Evolutionary conservation across 805 yeast species (phyloP), one percentile per base, ranked within the genome.

Genomic region (Candida coquimbonensis): DNA sequence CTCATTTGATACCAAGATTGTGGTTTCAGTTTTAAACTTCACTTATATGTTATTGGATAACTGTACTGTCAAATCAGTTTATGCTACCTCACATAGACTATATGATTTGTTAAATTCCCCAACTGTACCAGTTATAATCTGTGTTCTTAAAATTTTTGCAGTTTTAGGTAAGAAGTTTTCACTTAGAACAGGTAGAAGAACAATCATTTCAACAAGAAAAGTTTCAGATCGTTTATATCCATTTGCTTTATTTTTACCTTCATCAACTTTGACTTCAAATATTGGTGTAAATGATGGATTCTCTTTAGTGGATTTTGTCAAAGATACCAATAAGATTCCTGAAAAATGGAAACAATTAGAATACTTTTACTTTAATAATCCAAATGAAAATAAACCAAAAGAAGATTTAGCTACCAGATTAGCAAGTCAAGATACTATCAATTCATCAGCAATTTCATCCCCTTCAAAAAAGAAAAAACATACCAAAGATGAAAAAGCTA

Each of bases 61-160:
- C 54, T 83, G 93, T 44, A 70, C 80, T 27, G 81, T 82, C 54
- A 72, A 87, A 49, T 74, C 75, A 42, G 70, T 86, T 24, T 89
- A 86, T 60, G 68, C 80, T n/a, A 80, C 88, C 19, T 65, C 77
- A 17, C 83, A 81, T 42, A 69, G 81, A 34, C 70, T 89, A 45
- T 77, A 72, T 48, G 67, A 69, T 38, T 64, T 89, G 50, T 58
- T 87, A 39, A 74, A 74, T 45, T 72, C 83, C 14, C 80, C 81
- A 14, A 77, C 83, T 9, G 63, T 83, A 29, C 71, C 72, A 21
- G 75, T 89, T 9, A 72, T 81, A 44, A 63, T 81, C 19, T 68
- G 74, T 3, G 81, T 88, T 0, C 64, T 87, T 55, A 78, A 76
- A 47, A 82, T 80, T 9, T 73, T 80, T 33, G 73, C 78, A 1